Evolutionary conservation across 345 rosid species (phyloP), one percentile per base, ranked within the genome.

Genomic region (Adansonia digitata): DNA sequence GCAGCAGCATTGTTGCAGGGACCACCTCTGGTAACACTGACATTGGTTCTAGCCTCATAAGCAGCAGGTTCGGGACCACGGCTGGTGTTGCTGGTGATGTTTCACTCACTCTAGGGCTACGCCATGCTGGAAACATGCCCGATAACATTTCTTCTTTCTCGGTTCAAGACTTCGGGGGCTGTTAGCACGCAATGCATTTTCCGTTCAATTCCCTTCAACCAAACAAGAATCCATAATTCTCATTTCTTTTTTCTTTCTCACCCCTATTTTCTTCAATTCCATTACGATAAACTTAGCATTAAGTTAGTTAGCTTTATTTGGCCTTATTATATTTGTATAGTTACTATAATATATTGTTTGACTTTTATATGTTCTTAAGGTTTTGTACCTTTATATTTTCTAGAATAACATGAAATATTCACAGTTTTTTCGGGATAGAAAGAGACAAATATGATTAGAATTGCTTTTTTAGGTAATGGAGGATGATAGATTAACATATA

Each of bases 121-220:
- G 52, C 52, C n/a, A 81, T 84, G n/a, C n/a, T n/a, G n/a, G n/a
- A 46, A 89, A 88, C 79, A 81, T 84, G 80, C 88, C 97, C 27
- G 93, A 92, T 51, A 89, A 87, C 65, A 80, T 72, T 29, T 77
- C 81, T 62, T 77, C 93, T 59, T 94, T 94, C 88, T 86, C 94
- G 7, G 80, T 88, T 79, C 86, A 89, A 71, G 97, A 89, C 61
- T 89, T 92, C 79, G 89, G 94, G 20, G 84, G 86, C 69, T 88
- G 87, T 73, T 94, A 74, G 83, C 77, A 74, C 8, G 1, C 15
- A 6, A 76, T 60, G 51, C 2, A 52, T 35, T 18, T 51, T n/a
- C 7, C 27, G 75, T 51, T 79, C 34, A 77, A 59, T 37, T 70
- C 70, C 68, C 59, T 37, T 63, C 26, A 66, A 59, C 53, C 37